Evolutionary conservation across 23 red algal species (phyloP).

Genomic region (Gracilaria vermiculophylla): DNA sequence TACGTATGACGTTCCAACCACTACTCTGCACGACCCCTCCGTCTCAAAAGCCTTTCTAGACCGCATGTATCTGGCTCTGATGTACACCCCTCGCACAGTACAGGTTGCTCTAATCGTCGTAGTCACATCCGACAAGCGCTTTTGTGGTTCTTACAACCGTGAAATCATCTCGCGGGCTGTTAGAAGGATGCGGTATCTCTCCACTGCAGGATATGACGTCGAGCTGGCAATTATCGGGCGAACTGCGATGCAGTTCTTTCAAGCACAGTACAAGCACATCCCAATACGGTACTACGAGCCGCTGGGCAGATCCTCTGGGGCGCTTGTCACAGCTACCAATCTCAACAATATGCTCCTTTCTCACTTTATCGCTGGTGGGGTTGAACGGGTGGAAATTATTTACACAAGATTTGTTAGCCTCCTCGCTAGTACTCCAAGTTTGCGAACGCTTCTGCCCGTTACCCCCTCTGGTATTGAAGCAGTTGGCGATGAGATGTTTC

Average conservation of each 20-base stretch:
- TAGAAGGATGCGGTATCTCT: slow-evolving; percentile 39
- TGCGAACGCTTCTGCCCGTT: slow-evolving; percentile 90
- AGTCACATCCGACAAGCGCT: slow-evolving; percentile 52
- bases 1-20: background rate
- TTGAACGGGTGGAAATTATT: slow-evolving; percentile 92
- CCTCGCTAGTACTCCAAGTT: slow-evolving; percentile 72
- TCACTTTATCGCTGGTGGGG: slow-evolving; percentile 76
- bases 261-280: slow-evolving; percentile 26
- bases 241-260: slow-evolving; percentile 49
- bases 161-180: slow-evolving; percentile 42
- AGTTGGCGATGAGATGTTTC: slow-evolving; percentile 92
- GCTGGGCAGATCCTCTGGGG: background rate
- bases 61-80: slow-evolving; percentile 41
- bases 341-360: slow-evolving; percentile 72
- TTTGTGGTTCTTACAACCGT: slow-evolving; percentile 76
- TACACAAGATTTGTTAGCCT: slow-evolving; percentile 94
- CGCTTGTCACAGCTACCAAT: slow-evolving; percentile 27
- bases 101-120: slow-evolving; percentile 29
- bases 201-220: background rate
- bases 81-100: slow-evolving; percentile 3
- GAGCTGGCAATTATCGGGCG: slow-evolving; percentile 55
- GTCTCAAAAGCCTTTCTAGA: slow-evolving; percentile 56
- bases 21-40: slow-evolving; percentile 26
- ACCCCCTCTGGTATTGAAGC: slow-evolving; percentile 88
- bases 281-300: slow-evolving; percentile 38